phyloP scores from a whole-genome alignment of 768 basidiomycete genomes.

The Flagelloscypha sp. region DNA sequence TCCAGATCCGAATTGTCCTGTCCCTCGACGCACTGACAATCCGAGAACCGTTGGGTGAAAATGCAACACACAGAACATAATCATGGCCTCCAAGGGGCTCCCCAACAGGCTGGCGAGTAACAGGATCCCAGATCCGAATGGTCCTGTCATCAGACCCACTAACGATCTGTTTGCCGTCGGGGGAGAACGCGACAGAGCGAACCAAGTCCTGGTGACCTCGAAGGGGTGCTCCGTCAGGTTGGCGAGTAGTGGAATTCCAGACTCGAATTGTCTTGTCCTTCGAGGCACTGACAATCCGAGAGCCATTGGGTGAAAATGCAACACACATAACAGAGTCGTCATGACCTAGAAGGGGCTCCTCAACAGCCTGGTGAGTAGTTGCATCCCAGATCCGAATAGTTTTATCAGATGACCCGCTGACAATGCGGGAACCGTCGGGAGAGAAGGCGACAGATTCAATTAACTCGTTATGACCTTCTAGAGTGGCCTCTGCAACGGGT shows the following conservation, averaged over 20 bases:
- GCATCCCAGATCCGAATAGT: neutral
- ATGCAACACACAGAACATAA: conserved; percentile 2
- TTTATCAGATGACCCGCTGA: neutral
- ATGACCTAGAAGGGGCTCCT: conserved; percentile 8
- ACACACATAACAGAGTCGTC: conserved; percentile 8
- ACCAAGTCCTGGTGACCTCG: conserved; percentile 8
- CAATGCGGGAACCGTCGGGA: neutral
- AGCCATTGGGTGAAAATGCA: conserved; percentile 13
- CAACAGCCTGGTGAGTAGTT: no score
- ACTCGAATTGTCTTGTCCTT: conserved; percentile 10
- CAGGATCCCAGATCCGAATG: conserved; percentile 8
- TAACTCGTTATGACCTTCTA: conserved; percentile 18
- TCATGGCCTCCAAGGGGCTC: neutral
- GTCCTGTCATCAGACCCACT: conserved; percentile 7
- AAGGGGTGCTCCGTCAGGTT: conserved; percentile 2
- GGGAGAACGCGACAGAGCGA: conserved; percentile 12
- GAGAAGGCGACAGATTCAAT: conserved; percentile 19
- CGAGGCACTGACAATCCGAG: conserved; percentile 13
- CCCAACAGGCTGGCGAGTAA: conserved; percentile 2
- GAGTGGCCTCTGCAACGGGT: neutral
- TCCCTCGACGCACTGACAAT: conserved; percentile 1
- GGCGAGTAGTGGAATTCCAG: conserved; percentile 8
- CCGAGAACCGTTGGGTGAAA: conserved; percentile 2
- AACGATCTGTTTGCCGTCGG: conserved; percentile 9
- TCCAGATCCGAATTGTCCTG: conserved; percentile 5